These are phyloP conservation scores for Gymnopilus junonius DNA, from an alignment of 768 basidiomycete species.

Conservation along the genomic window DNA sequence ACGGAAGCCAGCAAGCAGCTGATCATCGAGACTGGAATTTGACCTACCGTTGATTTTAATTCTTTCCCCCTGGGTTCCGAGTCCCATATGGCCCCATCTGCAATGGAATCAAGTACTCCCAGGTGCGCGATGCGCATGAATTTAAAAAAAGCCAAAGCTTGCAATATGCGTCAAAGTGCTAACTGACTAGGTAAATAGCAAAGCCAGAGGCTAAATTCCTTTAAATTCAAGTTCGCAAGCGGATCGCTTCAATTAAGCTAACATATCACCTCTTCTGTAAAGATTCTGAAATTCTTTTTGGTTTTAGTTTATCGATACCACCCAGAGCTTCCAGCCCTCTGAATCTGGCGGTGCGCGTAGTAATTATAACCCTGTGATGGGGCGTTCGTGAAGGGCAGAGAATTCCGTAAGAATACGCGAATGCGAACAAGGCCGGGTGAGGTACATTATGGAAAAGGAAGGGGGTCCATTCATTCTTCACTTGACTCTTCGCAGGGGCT, in stretches of 20 bases:
- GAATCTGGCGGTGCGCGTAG: not conserved
- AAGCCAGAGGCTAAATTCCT: not conserved
- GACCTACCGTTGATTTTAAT: not conserved
- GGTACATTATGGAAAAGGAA: not conserved
- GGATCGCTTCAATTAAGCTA: constrained; percentile 33
- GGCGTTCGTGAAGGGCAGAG: not conserved
- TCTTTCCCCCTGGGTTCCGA: not conserved
- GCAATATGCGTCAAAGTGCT: not conserved
- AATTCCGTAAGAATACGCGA: not conserved
- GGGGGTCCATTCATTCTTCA: not conserved
- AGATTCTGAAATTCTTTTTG: not conserved
- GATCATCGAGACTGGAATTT: not conserved
- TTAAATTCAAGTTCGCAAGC: constrained; percentile 13
- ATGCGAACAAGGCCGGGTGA: too few relatives aligned
- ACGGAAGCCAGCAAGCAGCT: not conserved
- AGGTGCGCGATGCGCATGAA: constrained; percentile 1
- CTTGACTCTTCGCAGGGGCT: not conserved
- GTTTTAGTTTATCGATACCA: not conserved
- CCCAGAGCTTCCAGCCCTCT: not conserved
- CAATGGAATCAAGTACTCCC: not conserved
- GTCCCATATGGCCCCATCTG: not conserved
- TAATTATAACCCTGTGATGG: not conserved
- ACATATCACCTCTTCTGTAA: constrained; percentile 10
- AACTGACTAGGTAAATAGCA: not conserved
- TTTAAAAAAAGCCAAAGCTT: constrained; percentile 10